These are phyloP conservation scores for Plasmopara muralis DNA, from an alignment of 352 stramenopile genomes.

Conservation along the genomic window DNA sequence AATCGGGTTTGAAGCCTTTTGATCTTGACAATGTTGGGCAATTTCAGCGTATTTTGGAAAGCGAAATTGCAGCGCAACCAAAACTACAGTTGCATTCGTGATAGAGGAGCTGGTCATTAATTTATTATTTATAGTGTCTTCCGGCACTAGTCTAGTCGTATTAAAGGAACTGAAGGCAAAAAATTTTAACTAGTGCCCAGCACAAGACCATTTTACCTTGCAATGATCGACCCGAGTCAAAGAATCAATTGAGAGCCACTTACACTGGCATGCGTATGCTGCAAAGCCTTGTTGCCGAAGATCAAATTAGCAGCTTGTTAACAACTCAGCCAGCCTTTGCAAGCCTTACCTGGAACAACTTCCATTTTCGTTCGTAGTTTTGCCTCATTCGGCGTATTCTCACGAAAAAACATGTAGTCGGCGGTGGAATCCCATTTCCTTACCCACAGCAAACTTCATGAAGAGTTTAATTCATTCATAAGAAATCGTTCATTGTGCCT, in stretches of 20 bases:
- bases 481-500: slow-evolving; percentile 5
- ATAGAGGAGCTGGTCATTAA: slow-evolving; percentile 4
- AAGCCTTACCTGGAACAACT: slow-evolving; percentile 27
- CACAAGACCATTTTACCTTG: slow-evolving; percentile 69
- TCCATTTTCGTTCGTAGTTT: slow-evolving; percentile 70
- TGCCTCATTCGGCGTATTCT: slow-evolving; percentile 66
- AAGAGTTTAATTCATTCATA: background rate
- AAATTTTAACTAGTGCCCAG: slow-evolving; percentile 43
- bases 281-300: slow-evolving; percentile 25
- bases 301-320: background rate
- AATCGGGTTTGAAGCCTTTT: slow-evolving; percentile 11
- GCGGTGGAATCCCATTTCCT: slow-evolving; percentile 63
- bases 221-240: slow-evolving; percentile 42
- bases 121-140: background rate
- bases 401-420: slow-evolving; percentile 84
- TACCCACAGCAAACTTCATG: background rate
- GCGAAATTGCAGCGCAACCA: slow-evolving; percentile 45
- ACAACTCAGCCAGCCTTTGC: background rate
- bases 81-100: slow-evolving; percentile 41
- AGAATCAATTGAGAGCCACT: slow-evolving; percentile 59
- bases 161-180: too few relatives aligned
- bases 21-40: slow-evolving; percentile 15
- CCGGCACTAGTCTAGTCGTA: too few relatives aligned
- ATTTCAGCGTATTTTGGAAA: slow-evolving; percentile 39
- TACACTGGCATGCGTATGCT: slow-evolving; percentile 78